phyloP scores from a whole-genome alignment of 2,329 filamentous ascomycete species.

The Alternaria incomplexa region DNA sequence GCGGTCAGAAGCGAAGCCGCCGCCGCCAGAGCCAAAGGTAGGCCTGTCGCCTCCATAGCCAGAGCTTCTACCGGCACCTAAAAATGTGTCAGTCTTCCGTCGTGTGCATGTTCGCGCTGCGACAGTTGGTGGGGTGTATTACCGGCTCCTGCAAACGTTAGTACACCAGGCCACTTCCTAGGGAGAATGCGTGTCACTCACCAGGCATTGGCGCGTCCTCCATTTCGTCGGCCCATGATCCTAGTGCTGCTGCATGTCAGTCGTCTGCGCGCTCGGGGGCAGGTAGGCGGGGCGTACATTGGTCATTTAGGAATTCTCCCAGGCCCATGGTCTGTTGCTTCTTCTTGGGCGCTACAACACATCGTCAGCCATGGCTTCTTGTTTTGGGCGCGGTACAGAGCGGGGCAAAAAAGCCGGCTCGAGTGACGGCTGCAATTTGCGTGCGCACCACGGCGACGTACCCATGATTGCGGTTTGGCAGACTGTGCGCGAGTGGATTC shows the following conservation, averaged over 20 bases:
- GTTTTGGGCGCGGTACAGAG: constrained; percentile 21
- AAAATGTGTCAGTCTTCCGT: constrained; percentile 24
- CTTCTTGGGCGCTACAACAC: constrained; percentile 80
- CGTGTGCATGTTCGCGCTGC: neutral
- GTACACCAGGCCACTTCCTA: constrained; percentile 6
- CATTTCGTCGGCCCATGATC: constrained; percentile 99
- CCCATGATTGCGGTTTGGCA: constrained; percentile 65
- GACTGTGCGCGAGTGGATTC: constrained; percentile 46
- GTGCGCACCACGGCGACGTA: constrained; percentile 45
- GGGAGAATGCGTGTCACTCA: constrained; percentile 56
- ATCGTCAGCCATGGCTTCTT: constrained; percentile 52
- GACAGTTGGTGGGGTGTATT: constrained; percentile 16
- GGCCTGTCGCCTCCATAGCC: constrained; percentile 59
- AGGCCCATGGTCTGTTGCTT: constrained; percentile 97
- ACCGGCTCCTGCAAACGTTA: constrained; percentile 42
- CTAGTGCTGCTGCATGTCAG: constrained; percentile 63
- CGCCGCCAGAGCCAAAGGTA: constrained; percentile 51
- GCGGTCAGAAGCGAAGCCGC: constrained; percentile 47
- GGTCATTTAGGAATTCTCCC: constrained; percentile 91
- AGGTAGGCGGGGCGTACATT: constrained; percentile 67
- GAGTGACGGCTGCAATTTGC: constrained; percentile 27
- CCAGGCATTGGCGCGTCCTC: constrained; percentile 80
- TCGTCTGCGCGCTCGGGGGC: constrained; percentile 23
- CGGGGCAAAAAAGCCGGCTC: constrained; percentile 36
- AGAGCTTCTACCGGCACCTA: constrained; percentile 49